These are phyloP conservation scores for Bondarzewia mesenterica DNA, from an alignment of 1,284 basidiomycete species.

Conservation along the genomic window DNA sequence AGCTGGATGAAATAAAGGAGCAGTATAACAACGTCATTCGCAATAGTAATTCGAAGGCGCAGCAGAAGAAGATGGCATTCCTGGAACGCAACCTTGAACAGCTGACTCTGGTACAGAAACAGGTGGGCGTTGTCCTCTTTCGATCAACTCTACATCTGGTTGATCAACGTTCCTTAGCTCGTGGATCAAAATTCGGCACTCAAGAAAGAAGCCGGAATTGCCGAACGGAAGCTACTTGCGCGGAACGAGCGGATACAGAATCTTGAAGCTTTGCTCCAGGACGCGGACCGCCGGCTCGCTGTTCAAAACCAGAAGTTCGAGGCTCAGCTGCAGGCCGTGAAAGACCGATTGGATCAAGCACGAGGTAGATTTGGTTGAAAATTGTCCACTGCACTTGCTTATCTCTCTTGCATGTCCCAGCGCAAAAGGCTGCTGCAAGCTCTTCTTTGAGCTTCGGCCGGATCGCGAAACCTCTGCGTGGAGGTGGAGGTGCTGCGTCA, in stretches of 20 bases:
- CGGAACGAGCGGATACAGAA: slow-evolving; percentile 97
- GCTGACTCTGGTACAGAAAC: slow-evolving; percentile 93
- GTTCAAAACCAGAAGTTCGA: slow-evolving; percentile 96
- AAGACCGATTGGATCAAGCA: slow-evolving; percentile 87
- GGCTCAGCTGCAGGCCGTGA: slow-evolving; percentile 84
- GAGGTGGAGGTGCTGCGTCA: slow-evolving; percentile 67
- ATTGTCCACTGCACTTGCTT: not conserved
- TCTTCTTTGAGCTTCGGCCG: slow-evolving; percentile 81
- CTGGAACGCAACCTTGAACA: slow-evolving; percentile 96
- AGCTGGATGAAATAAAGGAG: slow-evolving; percentile 97
- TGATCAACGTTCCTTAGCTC: slow-evolving; percentile 47
- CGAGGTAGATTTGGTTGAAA: slow-evolving; percentile 47
- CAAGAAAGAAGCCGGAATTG: slow-evolving; percentile 97
- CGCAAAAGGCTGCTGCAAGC: slow-evolving; percentile 66
- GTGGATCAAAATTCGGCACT: slow-evolving; percentile 97
- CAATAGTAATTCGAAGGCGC: slow-evolving; percentile 95
- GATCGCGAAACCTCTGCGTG: slow-evolving; percentile 94
- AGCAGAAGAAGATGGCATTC: slow-evolving; percentile 99
- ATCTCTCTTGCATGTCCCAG: slow-evolving; percentile 29
- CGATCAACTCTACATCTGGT: not conserved
- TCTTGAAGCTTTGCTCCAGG: slow-evolving; percentile 86
- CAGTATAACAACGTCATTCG: slow-evolving; percentile 99
- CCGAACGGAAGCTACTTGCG: slow-evolving; percentile 92
- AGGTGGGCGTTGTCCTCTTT: slow-evolving; percentile 40
- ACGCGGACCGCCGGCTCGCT: slow-evolving; percentile 87